Evolutionary conservation across 805 yeast species (phyloP), one percentile per base, ranked within the genome.

Genomic region (Starmerella cellae): DNA sequence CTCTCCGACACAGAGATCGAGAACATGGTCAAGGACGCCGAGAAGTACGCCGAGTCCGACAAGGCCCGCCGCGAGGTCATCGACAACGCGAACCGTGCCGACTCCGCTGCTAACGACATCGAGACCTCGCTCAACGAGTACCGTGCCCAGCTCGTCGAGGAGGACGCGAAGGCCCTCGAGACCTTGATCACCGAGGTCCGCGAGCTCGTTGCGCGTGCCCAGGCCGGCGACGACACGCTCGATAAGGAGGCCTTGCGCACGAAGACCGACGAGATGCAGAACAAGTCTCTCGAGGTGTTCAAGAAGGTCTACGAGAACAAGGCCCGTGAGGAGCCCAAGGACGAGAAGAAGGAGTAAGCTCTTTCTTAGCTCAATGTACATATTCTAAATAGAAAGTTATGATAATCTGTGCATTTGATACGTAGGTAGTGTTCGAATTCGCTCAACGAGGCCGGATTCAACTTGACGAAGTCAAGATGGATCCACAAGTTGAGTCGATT

Each of bases 1-100:
- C 70, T 85, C 63, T 77, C 87, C 53, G 91, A 84, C 59, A 61
- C 80, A 46, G 95, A 85, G 70, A 81, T 85, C 60, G 94, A 84
- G 66, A 74, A 79, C 65, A 78, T 87, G 83, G 88, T 85, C 48
- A 75, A 71, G 65, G 94, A 82, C 56, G 93, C 95, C 57, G 93
- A 83, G 70, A 79, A 79, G 66, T 79, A 69, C 69, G 82, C 84
- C 57, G 85, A 82, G 63, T 75, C 82, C 56, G 96, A 85, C 70
- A 77, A 80, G 70, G 82, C 81, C 49, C 78, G 80, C 65, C 80
- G 79, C 63, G 84, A 78, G 68, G 68, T 85, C 45, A 78, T 87
- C 60, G 93, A 82, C 68, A 63, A 69, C 53, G 93, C 93, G 55
- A 83, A 79, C 78, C 81, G 79, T 60, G 82, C 84, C 55, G 87